A percentile compares a stretch with the other conserved stretches of the same genome.
Conservation (phyloP, 208 protist genomes). For the Crithidia acanthocephali region DNA sequence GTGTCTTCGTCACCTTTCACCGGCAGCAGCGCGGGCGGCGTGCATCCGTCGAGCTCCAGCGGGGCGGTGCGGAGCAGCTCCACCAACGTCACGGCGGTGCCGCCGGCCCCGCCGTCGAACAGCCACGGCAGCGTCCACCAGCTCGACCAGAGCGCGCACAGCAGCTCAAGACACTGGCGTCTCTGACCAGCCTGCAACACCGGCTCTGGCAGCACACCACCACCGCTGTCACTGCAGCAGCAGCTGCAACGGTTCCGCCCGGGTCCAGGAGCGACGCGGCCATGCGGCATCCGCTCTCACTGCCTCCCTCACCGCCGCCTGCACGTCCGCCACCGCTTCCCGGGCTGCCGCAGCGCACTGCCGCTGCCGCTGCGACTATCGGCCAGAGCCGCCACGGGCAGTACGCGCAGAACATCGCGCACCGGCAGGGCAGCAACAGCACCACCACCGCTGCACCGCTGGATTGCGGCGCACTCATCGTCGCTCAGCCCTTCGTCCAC, state of each 20-base stretch:
- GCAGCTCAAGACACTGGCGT: constrained; percentile 5
- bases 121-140: not conserved
- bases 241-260: not conserved
- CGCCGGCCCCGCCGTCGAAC: not conserved
- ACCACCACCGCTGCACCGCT: not conserved
- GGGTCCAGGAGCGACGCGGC: not conserved
- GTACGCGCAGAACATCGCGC: not conserved
- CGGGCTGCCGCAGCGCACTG: not conserved
- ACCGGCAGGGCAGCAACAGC: not conserved
- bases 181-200: constrained; percentile 14
- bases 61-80: not conserved
- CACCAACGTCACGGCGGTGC: not conserved
- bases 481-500: too few species aligned
- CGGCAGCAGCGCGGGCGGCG: not conserved
- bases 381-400: constrained; percentile 1
- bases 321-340: constrained; percentile 6
- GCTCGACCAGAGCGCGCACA: not conserved
- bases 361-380: not conserved
- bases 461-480: not conserved
- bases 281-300: not conserved
- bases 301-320: not conserved
- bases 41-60: not conserved
- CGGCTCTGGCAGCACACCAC: constrained; percentile 23
- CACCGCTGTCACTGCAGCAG: not conserved
- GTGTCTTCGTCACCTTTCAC: not conserved